Percentiles rank a stretch among this genome's conserved stretches.
Conservation (phyloP, 1,139 yeast genomes). For the Yamadazyma diddensiae region DNA sequence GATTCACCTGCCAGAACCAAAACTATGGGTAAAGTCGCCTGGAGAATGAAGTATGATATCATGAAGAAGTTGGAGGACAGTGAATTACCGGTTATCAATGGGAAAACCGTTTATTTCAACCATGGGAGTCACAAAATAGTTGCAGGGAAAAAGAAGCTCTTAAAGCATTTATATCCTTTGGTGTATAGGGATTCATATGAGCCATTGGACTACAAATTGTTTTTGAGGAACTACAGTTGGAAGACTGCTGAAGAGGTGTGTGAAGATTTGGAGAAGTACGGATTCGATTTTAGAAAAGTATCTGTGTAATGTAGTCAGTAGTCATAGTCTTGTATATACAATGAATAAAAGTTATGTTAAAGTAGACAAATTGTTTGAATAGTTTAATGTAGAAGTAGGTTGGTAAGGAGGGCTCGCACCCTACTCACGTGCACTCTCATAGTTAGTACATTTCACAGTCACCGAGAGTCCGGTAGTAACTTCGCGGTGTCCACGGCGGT, state of each 20-base stretch:
- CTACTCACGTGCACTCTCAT: too few relatives aligned
- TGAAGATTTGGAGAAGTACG: slow-evolving; percentile 30
- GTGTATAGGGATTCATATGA: slow-evolving; percentile 48
- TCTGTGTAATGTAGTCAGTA: slow-evolving; percentile 7
- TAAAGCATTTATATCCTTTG: slow-evolving; percentile 51
- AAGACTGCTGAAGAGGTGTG: slow-evolving; percentile 43
- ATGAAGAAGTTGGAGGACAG: slow-evolving; percentile 34
- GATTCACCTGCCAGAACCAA: slow-evolving; percentile 87
- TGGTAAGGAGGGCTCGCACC: too few relatives aligned
- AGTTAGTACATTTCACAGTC: not conserved
- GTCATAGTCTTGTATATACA: slow-evolving; percentile 7
- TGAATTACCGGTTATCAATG: slow-evolving; percentile 22
- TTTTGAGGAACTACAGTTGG: slow-evolving; percentile 28
- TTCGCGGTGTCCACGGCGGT: not conserved
- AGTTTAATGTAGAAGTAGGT: too few relatives aligned
- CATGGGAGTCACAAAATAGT: slow-evolving; percentile 45
- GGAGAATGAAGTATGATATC: slow-evolving; percentile 81
- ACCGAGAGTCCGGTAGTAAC: too few relatives aligned
- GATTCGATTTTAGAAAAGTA: slow-evolving; percentile 26
- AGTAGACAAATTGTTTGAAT: too few relatives aligned
- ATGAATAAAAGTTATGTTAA: too few relatives aligned
- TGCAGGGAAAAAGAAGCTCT: slow-evolving; percentile 63
- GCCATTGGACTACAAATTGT: slow-evolving; percentile 38
- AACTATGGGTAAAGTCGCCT: slow-evolving; percentile 88
- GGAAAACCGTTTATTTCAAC: slow-evolving; percentile 42